phyloP scores from a whole-genome alignment of 768 basidiomycete species.

The Lactarius tabidus region DNA sequence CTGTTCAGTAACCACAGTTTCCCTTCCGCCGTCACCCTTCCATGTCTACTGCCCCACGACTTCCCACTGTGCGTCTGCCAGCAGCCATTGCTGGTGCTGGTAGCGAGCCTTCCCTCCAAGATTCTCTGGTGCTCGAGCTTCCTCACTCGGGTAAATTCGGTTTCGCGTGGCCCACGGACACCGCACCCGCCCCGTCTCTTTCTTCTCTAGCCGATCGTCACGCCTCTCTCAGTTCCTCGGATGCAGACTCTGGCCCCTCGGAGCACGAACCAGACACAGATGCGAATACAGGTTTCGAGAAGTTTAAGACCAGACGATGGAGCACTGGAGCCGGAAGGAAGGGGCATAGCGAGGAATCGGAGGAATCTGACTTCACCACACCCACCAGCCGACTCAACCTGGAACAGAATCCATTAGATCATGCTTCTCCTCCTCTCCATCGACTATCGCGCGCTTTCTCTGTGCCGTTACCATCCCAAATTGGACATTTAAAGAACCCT shows the following conservation, averaged over 20 bases:
- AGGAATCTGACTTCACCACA: constrained; percentile 31
- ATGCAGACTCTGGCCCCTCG: constrained; percentile 48
- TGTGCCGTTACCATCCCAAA: constrained; percentile 73
- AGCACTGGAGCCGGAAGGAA: constrained; percentile 20
- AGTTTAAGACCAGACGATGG: constrained; percentile 8
- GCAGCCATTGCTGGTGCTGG: constrained; percentile 40
- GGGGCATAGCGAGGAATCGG: constrained; percentile 29
- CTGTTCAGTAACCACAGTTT: constrained; percentile 13
- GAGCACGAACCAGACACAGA: constrained; percentile 38
- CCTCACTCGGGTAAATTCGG: constrained; percentile 54
- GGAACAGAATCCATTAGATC: constrained; percentile 34
- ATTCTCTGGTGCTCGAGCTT: constrained; percentile 44
- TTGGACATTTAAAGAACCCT: constrained; percentile 73
- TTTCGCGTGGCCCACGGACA: constrained; percentile 53
- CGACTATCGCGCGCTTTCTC: constrained; percentile 75
- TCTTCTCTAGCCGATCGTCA: constrained; percentile 37
- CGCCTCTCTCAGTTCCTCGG: constrained; percentile 43
- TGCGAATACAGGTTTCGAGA: not conserved
- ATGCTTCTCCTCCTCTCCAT: constrained; percentile 36
- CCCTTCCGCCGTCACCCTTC: constrained; percentile 13
- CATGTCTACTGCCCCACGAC: constrained; percentile 32
- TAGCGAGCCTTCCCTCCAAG: constrained; percentile 39
- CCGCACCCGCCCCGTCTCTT: constrained; percentile 38
- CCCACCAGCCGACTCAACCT: constrained; percentile 32
- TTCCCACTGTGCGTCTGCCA: constrained; percentile 52